Evolutionary conservation across 2,329 filamentous ascomycete species (phyloP).

Genomic region (Aureobasidium sp.): DNA sequence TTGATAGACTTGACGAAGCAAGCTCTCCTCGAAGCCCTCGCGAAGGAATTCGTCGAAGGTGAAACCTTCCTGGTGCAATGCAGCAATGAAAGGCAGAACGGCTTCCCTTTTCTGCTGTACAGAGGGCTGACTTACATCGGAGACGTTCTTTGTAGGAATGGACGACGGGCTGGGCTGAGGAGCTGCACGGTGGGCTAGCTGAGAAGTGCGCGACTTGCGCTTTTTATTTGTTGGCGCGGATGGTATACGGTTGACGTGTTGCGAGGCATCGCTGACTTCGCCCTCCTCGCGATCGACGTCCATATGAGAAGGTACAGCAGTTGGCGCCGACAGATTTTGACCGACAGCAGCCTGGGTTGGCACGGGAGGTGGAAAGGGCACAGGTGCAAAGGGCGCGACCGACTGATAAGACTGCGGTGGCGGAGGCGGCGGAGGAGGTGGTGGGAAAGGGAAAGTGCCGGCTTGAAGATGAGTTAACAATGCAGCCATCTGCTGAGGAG

Average conservation of each 20-base stretch:
- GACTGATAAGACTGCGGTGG: neutral
- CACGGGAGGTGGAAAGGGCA: neutral
- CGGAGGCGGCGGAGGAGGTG: constrained; percentile 1
- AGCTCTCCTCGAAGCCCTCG: constrained; percentile 57
- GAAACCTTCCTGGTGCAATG: constrained; percentile 50
- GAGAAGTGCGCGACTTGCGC: neutral
- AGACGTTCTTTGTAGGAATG: neutral
- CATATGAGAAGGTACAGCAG: neutral
- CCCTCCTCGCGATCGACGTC: constrained; percentile 15
- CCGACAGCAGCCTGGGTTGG: neutral
- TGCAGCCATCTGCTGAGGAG: constrained; percentile 13
- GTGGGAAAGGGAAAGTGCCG: constrained; percentile 9
- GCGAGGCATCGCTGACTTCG: constrained; percentile 12
- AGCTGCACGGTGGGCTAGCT: neutral
- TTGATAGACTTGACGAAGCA: constrained; percentile 57
- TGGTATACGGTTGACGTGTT: neutral
- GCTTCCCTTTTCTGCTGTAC: constrained; percentile 4
- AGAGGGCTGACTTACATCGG: constrained; percentile 2
- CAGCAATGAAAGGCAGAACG: constrained; percentile 20
- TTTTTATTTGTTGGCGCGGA: neutral
- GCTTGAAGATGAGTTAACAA: constrained; percentile 13
- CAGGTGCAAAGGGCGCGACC: neutral
- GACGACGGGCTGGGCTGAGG: neutral
- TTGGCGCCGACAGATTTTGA: neutral
- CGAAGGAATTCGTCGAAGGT: constrained; percentile 63